A percentile compares a stretch with the other conserved stretches of the same genome.
phyloP scores from a whole-genome alignment of 352 stramenopile genomes.

The Phytophthora hibernalis region DNA sequence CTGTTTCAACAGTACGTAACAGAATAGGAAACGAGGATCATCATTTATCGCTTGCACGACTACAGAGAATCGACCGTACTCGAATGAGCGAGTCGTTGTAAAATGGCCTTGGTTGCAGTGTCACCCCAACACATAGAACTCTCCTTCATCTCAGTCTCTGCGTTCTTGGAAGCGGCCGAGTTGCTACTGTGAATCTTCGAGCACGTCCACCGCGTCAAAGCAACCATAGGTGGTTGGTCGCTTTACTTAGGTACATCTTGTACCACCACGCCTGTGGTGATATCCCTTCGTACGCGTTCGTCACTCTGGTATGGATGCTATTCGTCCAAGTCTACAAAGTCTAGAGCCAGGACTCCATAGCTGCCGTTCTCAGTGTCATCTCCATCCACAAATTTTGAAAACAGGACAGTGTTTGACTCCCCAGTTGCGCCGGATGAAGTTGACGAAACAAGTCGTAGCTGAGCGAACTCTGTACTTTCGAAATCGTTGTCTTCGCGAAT shows the following conservation, averaged over 20 bases:
- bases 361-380: neutral
- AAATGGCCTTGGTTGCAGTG: constrained; percentile 12
- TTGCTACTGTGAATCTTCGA: constrained; percentile 16
- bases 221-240: constrained; percentile 7
- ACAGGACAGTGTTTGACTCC: constrained; percentile 31
- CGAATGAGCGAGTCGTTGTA: constrained; percentile 20
- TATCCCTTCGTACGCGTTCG: constrained; percentile 41
- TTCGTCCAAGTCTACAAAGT: constrained; percentile 54
- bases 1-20: no score
- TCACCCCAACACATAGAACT: constrained; percentile 26
- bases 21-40: no score
- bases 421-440: constrained; percentile 14
- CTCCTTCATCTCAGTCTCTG: constrained; percentile 21
- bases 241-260: neutral
- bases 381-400: constrained; percentile 25
- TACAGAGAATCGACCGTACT: constrained; percentile 1
- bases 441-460: constrained; percentile 48
- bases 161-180: constrained; percentile 3
- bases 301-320: constrained; percentile 41
- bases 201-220: constrained; percentile 34
- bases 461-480: constrained; percentile 36
- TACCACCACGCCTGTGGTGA: constrained; percentile 22
- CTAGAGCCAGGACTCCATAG: constrained; percentile 20
- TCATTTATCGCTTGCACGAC: neutral
- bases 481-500: constrained; percentile 58